Percentiles rank a stretch among this genome's conserved stretches.
phyloP scores from a whole-genome alignment of 2,329 filamentous ascomycete species.

The Stagonosporopsis vannaccii region DNA sequence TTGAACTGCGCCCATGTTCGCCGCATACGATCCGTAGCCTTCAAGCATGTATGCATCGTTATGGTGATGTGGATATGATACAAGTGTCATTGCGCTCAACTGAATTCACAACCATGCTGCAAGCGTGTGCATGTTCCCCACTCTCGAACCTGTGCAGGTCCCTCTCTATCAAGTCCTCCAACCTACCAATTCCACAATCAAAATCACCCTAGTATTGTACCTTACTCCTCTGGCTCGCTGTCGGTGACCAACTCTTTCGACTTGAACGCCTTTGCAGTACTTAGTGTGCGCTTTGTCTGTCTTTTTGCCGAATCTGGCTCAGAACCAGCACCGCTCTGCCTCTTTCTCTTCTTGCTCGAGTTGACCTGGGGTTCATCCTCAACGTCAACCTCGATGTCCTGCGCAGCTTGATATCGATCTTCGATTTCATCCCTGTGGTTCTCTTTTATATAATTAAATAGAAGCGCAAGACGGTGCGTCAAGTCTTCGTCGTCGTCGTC shows the following conservation, averaged over 20 bases:
- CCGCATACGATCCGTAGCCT: not conserved
- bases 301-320: not conserved
- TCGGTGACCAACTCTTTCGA: constrained; percentile 19
- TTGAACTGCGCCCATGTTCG: not conserved
- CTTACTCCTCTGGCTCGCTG: constrained; percentile 11
- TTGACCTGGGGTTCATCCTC: not conserved
- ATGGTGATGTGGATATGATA: constrained; percentile 1
- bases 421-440: constrained; percentile 19
- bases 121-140: not conserved
- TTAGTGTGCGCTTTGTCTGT: not conserved
- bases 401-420: constrained; percentile 23
- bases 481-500: constrained; percentile 12
- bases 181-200: not conserved
- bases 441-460: constrained; percentile 28
- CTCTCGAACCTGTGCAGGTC: not conserved
- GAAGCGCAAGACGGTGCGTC: constrained; percentile 24
- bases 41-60: not conserved
- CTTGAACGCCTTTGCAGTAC: constrained; percentile 11
- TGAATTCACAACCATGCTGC: not conserved
- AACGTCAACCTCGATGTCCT: not conserved
- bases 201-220: not conserved
- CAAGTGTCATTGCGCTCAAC: not conserved
- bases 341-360: constrained; percentile 17
- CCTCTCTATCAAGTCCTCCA: not conserved
- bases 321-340: constrained; percentile 4